phyloP scores from a whole-genome alignment of 139 green algal genomes.

The Haematococcus lacustris region DNA sequence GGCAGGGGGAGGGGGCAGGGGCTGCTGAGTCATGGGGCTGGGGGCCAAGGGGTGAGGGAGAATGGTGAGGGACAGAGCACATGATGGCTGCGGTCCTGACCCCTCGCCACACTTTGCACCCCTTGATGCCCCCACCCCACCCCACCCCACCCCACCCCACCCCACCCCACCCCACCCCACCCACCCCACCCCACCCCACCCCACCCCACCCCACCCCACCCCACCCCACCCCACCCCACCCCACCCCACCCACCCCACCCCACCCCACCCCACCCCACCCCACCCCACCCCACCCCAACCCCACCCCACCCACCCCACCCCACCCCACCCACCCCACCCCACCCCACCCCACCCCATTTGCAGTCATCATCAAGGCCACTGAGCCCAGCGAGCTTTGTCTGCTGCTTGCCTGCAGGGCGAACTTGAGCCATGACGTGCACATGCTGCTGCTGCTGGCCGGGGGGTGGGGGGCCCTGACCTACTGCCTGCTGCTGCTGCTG shows the following conservation, averaged over 20 bases:
- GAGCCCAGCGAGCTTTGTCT: not conserved
- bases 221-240: not conserved
- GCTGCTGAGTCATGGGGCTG: not conserved
- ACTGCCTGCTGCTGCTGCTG: conserved; percentile 22
- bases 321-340: not conserved
- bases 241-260: too few relatives aligned
- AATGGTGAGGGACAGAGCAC: not conserved
- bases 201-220: not conserved
- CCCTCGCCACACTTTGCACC: not conserved
- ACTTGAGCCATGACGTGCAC: conserved; percentile 25
- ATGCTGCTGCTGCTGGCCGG: conserved; percentile 22
- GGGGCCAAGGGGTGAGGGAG: not conserved
- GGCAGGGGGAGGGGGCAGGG: not conserved
- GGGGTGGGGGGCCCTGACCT: conserved; percentile 18
- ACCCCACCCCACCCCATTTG: not conserved
- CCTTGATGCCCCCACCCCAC: not conserved
- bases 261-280: not conserved
- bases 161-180: not conserved
- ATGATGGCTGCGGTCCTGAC: not conserved
- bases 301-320: not conserved
- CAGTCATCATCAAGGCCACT: not conserved
- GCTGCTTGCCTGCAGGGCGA: conserved; percentile 1
- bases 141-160: too few relatives aligned
- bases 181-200: not conserved
- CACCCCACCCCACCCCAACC: too few relatives aligned